These are phyloP conservation scores for Claviceps africana DNA, from an alignment of 2,329 filamentous ascomycete genomes.

Conservation along the genomic window DNA sequence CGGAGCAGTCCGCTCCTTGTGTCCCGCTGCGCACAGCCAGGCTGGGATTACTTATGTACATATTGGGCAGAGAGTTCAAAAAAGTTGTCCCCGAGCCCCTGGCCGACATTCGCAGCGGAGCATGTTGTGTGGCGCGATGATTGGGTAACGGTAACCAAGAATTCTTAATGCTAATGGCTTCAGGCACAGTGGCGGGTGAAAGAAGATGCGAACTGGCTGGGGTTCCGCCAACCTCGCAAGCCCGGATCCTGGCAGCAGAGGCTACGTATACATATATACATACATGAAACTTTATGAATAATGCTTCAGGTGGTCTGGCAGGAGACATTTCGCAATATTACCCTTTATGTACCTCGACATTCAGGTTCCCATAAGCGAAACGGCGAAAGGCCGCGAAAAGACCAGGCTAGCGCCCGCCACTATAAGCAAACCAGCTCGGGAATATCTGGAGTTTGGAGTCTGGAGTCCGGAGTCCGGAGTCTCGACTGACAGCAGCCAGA, in stretches of 20 bases:
- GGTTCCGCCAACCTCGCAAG: neutral
- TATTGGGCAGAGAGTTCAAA: neutral
- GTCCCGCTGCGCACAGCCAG: neutral
- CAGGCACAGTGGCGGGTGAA: neutral
- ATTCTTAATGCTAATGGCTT: neutral
- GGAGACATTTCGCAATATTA: neutral
- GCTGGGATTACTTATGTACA: neutral
- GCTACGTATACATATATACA: neutral
- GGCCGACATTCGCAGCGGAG: neutral
- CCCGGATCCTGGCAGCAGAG: neutral
- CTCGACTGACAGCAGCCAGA: neutral
- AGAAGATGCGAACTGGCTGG: neutral
- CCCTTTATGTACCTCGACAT: neutral
- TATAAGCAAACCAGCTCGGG: neutral
- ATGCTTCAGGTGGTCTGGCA: conserved; percentile 1
- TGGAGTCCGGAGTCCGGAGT: neutral
- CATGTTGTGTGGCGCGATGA: neutral
- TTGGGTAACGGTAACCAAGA: neutral
- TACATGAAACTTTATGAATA: neutral
- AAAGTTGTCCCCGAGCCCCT: no score
- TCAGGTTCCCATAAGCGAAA: neutral
- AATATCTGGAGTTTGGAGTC: neutral
- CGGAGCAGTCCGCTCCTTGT: neutral
- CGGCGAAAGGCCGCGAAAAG: neutral
- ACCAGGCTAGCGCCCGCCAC: neutral